phyloP scores from a whole-genome alignment of 2,329 filamentous ascomycete genomes.

The Aulographum hederae region DNA sequence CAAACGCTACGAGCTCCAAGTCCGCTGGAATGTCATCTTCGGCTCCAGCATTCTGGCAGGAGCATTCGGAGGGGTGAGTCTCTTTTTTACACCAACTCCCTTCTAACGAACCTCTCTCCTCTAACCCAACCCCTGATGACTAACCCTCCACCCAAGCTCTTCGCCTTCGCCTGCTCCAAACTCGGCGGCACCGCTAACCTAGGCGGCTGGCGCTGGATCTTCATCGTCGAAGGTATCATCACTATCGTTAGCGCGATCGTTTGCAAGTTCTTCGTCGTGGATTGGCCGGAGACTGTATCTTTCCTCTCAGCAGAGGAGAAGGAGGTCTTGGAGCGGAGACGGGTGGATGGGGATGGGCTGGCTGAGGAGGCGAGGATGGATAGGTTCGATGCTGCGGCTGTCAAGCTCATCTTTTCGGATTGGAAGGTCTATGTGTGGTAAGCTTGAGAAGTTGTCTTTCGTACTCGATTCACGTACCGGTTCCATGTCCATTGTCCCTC shows the following conservation, averaged over 20 bases:
- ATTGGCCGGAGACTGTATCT: constrained; percentile 24
- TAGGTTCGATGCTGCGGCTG: too few relatives aligned
- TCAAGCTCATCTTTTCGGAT: constrained; percentile 30
- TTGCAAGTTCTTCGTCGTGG: constrained; percentile 16
- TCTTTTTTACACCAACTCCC: too few relatives aligned
- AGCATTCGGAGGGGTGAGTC: constrained; percentile 57
- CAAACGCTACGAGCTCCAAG: constrained; percentile 56
- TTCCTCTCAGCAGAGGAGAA: constrained; percentile 30
- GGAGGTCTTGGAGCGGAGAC: constrained; percentile 21
- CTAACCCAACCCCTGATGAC: too few relatives aligned
- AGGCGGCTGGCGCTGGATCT: constrained; percentile 26
- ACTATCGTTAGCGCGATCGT: constrained; percentile 7
- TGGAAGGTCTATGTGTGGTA: too few relatives aligned
- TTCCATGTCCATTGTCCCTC: too few relatives aligned
- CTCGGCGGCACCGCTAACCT: constrained; percentile 43
- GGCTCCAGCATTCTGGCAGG: constrained; percentile 64
- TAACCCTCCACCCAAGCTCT: too few relatives aligned
- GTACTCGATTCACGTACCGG: too few relatives aligned
- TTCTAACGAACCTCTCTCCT: too few relatives aligned
- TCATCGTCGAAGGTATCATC: constrained; percentile 16
- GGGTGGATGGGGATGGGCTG: too few relatives aligned
- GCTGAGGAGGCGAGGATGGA: constrained; percentile 30
- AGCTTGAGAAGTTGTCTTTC: too few relatives aligned
- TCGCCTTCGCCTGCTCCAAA: constrained; percentile 51
- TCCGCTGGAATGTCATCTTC: constrained; percentile 71